Evolutionary conservation across 441 rosid genomes (phyloP).

Genomic region (Bruguiera hainesii): DNA sequence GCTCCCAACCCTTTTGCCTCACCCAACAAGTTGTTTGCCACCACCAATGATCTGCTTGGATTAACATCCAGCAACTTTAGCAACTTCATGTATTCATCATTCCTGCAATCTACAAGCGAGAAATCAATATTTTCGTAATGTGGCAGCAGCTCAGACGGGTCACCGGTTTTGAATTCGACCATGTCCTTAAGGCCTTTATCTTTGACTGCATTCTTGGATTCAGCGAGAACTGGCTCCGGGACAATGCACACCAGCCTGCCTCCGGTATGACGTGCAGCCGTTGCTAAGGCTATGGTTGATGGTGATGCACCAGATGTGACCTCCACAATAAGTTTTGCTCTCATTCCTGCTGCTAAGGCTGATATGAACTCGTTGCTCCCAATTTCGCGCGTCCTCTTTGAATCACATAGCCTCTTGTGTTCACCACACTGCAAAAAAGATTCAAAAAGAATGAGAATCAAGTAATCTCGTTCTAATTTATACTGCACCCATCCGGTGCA

Average conservation of each 20-base stretch:
- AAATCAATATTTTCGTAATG: conserved; percentile 37
- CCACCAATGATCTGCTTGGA: conserved; percentile 35
- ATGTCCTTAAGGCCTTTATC: conserved; percentile 36
- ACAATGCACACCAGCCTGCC: conserved; percentile 40
- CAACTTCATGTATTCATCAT: conserved; percentile 27
- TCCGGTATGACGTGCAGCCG: conserved; percentile 42
- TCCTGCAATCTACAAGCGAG: conserved; percentile 42
- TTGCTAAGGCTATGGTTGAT: conserved; percentile 42
- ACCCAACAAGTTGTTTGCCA: conserved; percentile 40
- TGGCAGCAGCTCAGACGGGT: conserved; percentile 33
- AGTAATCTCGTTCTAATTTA: too few species aligned
- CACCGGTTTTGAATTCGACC: conserved; percentile 43
- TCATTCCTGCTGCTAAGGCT: conserved; percentile 44
- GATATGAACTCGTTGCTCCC: conserved; percentile 47
- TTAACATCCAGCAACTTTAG: conserved; percentile 34
- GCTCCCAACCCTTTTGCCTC: conserved; percentile 36
- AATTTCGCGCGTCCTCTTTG: conserved; percentile 27
- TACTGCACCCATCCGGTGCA: too few species aligned
- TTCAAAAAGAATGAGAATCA: background rate
- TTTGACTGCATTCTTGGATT: conserved; percentile 27
- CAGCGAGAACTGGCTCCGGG: conserved; percentile 31
- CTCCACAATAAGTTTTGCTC: conserved; percentile 44
- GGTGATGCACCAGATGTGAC: conserved; percentile 32
- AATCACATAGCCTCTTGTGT: conserved; percentile 18
- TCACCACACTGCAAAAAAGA: conserved; percentile 26